Base-by-base conservation (phyloP, 2,329 filamentous ascomycete genomes). In the Alternaria viburni region DNA sequence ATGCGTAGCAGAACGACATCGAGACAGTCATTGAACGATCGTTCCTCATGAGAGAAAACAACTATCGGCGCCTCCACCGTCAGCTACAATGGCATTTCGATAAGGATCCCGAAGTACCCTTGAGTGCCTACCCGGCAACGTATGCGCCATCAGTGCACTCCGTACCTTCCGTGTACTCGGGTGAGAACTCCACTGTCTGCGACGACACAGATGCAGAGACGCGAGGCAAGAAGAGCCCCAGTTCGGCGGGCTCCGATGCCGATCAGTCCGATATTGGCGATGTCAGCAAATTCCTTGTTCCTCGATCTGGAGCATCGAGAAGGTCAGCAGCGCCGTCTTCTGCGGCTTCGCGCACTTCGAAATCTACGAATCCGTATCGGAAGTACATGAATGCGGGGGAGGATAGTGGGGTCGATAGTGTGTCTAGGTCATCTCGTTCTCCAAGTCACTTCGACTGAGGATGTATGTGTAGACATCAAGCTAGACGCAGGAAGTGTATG, bases 341-440 rank as follows among this genome's bases (percentile, higher is more conserved):
- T 1, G 30, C 19, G 10, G 12, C 44, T 43, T 62, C 59, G 13
- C 25, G 21, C 10, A 13, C 17, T 21, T 61, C 59, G 12, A 62
- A 46, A 43, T 58, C 59, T 6, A 54, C 54, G 1, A 62, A 62
- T 23, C 59, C 54, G 9, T 62, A 21, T 19, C 47, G 54, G 11
- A 36, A 30, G 19, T 30, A 58, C 6, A 49, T 62, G 54, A 30
- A 41, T 2, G 28, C 6, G 17, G 52, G 13, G n/a, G 47, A 47
- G 12, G n/a, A 13, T 12, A 32, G n/a, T 2, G 47, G 26, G 17
- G 2, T 2, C 17, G 47, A 50, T 0, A 19, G 28, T 4, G n/a
- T 13, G 12, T 1, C 26, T 0, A 32, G 26, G 3, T 30, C 19
- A 4, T 50, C 47, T 10, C 26, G 26, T 6, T 30, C 47, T 21